A percentile compares a stretch with the other conserved stretches of the same genome.
Evolutionary conservation across 257 asterid genomes (phyloP).

Genomic region (Fraxinus pennsylvanica): DNA sequence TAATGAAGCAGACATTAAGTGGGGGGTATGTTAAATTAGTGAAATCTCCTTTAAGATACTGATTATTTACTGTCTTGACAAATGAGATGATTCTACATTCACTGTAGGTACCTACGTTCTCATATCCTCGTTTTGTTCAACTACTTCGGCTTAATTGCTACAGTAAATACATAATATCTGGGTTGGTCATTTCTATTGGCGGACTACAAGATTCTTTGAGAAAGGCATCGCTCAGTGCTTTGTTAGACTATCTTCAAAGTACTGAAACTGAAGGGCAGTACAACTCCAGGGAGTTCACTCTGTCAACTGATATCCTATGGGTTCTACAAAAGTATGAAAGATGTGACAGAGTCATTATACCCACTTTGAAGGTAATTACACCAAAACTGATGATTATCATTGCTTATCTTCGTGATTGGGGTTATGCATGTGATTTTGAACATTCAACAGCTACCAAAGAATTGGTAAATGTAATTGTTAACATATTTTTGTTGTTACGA

Average conservation of each 20-base stretch:
- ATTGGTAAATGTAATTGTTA: too few relatives aligned
- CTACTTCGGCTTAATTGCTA: slow-evolving; percentile 67
- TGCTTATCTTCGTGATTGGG: not conserved
- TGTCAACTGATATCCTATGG: slow-evolving; percentile 80
- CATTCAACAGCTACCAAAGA: not conserved
- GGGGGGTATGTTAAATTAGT: slow-evolving; percentile 69
- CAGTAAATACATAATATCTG: slow-evolving; percentile 71
- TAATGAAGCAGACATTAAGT: slow-evolving; percentile 51
- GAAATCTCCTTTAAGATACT: slow-evolving; percentile 13
- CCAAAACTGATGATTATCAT: not conserved
- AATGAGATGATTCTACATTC: slow-evolving; percentile 26
- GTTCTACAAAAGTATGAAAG: slow-evolving; percentile 65
- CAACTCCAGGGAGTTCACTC: slow-evolving; percentile 45
- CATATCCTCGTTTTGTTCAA: slow-evolving; percentile 78
- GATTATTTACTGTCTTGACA: slow-evolving; percentile 21
- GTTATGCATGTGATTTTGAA: not conserved
- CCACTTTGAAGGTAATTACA: slow-evolving; percentile 79
- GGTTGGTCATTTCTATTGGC: slow-evolving; percentile 86
- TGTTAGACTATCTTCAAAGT: slow-evolving; percentile 67
- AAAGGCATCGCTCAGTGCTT: slow-evolving; percentile 74
- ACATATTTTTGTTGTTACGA: too few relatives aligned
- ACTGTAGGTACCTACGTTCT: slow-evolving; percentile 76
- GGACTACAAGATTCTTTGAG: slow-evolving; percentile 88
- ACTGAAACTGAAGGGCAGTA: slow-evolving; percentile 42
- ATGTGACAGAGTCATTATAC: slow-evolving; percentile 78